Evolutionary conservation across 805 yeast genomes (phyloP).

Genomic region (Kurtzmaniella fragi): DNA sequence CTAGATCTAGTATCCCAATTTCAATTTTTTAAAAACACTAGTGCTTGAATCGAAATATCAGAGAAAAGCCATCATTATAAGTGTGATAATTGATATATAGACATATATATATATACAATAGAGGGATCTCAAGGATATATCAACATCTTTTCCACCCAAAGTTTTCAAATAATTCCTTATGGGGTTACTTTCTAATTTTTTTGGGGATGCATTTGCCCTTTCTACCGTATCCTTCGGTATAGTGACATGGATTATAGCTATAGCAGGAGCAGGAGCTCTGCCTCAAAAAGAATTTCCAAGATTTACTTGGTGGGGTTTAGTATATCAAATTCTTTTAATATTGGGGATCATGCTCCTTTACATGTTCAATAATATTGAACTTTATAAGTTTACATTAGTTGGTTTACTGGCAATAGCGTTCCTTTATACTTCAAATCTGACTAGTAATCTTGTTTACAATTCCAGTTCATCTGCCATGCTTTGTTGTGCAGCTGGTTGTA

Average conservation of each 20-base stretch:
- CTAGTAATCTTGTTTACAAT: slow-evolving; percentile 71
- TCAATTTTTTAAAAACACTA: neutral
- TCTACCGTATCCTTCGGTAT: slow-evolving; percentile 70
- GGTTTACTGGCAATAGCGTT: slow-evolving; percentile 66
- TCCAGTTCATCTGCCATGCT: slow-evolving; percentile 56
- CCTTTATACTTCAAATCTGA: slow-evolving; percentile 78
- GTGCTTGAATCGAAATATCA: neutral
- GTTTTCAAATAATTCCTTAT: slow-evolving; percentile 10
- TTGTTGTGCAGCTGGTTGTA: slow-evolving; percentile 92
- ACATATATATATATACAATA: neutral
- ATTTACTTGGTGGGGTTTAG: slow-evolving; percentile 96
- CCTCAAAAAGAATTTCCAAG: slow-evolving; percentile 52
- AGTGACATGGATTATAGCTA: slow-evolving; percentile 82
- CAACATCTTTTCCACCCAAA: neutral
- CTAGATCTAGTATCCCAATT: neutral
- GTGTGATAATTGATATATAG: neutral
- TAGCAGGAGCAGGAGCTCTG: slow-evolving; percentile 71
- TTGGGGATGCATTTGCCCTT: slow-evolving; percentile 85
- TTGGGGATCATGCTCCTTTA: slow-evolving; percentile 47
- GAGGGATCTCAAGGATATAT: neutral
- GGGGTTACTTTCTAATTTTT: slow-evolving; percentile 46
- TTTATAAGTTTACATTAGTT: slow-evolving; percentile 57
- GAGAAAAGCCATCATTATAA: neutral
- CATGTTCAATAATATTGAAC: slow-evolving; percentile 58
- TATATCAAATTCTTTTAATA: slow-evolving; percentile 64